Conservation (phyloP, 257 asterid genomes). For the Solanum bulbocastanum region DNA sequence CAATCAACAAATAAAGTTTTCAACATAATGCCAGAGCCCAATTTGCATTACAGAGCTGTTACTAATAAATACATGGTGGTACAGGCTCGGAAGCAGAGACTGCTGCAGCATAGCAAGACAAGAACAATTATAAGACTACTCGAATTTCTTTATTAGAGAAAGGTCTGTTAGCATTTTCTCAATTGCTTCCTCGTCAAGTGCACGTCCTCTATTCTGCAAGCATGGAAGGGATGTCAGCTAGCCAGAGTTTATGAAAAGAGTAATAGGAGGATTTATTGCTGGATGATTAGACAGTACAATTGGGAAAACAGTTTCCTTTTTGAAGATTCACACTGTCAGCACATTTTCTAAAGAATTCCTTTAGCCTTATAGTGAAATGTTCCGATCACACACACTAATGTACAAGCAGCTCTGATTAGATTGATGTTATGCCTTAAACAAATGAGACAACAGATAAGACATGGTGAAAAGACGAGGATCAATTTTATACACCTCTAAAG, state of each 20-base stretch:
- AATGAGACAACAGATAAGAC: not conserved
- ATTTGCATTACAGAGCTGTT: not conserved
- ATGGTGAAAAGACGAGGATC: not conserved
- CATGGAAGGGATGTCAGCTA: not conserved
- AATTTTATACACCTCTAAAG: not conserved
- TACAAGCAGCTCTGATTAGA: not conserved
- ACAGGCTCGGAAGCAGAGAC: not conserved
- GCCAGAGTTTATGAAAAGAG: not conserved
- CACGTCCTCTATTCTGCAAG: constrained; percentile 7
- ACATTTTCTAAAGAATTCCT: not conserved
- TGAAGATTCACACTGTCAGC: not conserved
- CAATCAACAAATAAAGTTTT: not conserved
- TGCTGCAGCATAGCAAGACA: not conserved
- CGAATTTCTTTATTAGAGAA: constrained; percentile 7
- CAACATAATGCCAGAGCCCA: not conserved
- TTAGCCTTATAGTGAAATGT: not conserved
- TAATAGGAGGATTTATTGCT: not conserved
- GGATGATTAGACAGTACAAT: not conserved
- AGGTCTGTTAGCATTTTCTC: constrained; percentile 12
- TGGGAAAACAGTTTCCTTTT: not conserved
- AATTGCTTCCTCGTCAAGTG: constrained; percentile 12
- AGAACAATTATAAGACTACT: not conserved
- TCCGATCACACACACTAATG: not conserved
- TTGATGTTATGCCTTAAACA: not conserved
- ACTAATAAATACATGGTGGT: not conserved